Evolutionary conservation across 352 stramenopile species (phyloP), one percentile per base, ranked within the genome.

Genomic region (Phytophthora litchii): DNA sequence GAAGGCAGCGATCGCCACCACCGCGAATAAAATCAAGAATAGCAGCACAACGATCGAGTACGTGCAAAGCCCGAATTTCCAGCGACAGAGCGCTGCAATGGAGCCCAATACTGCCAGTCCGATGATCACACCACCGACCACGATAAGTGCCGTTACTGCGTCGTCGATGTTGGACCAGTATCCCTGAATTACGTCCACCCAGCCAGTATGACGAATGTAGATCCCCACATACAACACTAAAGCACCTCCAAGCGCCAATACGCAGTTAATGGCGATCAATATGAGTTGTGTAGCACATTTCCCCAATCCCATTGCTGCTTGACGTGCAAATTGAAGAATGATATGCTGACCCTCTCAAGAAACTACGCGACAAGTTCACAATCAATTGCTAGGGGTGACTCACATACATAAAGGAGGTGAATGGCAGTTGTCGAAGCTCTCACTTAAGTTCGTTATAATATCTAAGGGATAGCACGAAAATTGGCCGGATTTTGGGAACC

Each of bases 41-140:
- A 91, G 34, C 50, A 78, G 58, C 47, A 89, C 64, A 16, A 88
- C 27, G 32, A 80, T 70, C 38, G 72, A 43, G 64, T 92, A 92
- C 27, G 86, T 54, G 36, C 80, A 72, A 21, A 92, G 75, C 0
- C 79, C 72, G 10, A 73, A 63, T 29, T 71, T 76, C 76, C 74
- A 89, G 29, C 70, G 78, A 35, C 67, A 89, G 35, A 75, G 51
- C 16, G 83, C 75, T 8, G 75, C 72, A 46, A 92, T 60, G 45
- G 75, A 75, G 13, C 83, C 80, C 7, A 90, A 62, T 46, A 80
- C 54, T 16, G 80, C 76, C 20, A 92, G 60, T 17, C 60, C 76
- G 46, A 86, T 81, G 64, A 90, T 76, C 20, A 86, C 62, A 12
- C 45, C 50, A 32, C 80, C 82, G 10, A 89, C 48, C 29, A 78